These are phyloP conservation scores for Blastobotrys robertii DNA, from an alignment of 805 yeast genomes.

Conservation along the genomic window DNA sequence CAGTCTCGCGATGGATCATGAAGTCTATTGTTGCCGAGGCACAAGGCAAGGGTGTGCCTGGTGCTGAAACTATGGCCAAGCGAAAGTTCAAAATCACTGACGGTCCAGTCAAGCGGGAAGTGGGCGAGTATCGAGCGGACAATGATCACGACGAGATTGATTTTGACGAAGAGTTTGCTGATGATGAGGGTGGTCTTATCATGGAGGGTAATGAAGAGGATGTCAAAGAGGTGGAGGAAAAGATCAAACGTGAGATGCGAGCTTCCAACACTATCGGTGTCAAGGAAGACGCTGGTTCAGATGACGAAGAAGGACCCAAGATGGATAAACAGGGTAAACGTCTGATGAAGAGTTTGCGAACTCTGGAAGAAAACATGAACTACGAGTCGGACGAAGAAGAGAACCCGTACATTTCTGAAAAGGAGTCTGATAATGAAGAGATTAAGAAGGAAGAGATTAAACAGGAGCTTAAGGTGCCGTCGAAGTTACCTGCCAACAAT, in stretches of 20 bases:
- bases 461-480: slow-evolving; percentile 3
- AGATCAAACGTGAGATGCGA: slow-evolving; percentile 29
- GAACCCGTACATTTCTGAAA: slow-evolving; percentile 67
- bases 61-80: slow-evolving; percentile 33
- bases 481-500: neutral
- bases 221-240: slow-evolving; percentile 71
- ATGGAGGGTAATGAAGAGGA: slow-evolving; percentile 95
- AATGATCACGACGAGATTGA: slow-evolving; percentile 89
- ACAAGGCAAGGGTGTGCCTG: slow-evolving; percentile 37
- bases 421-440: slow-evolving; percentile 29
- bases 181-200: slow-evolving; percentile 97
- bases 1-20: slow-evolving; percentile 94
- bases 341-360: slow-evolving; percentile 70
- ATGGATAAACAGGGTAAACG: slow-evolving; percentile 88
- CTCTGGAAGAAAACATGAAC: slow-evolving; percentile 76
- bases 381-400: slow-evolving; percentile 81
- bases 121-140: slow-evolving; percentile 39
- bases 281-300: slow-evolving; percentile 47
- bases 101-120: slow-evolving; percentile 16
- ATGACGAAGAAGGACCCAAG: slow-evolving; percentile 67
- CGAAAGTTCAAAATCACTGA: slow-evolving; percentile 41
- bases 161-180: slow-evolving; percentile 94
- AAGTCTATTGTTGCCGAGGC: slow-evolving; percentile 64
- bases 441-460: slow-evolving; percentile 12
- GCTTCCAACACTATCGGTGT: slow-evolving; percentile 65